Percentiles rank a stretch among this genome's conserved stretches.
Conservation (phyloP, 176 grass and related monocot species). For the Carex kokanica region DNA sequence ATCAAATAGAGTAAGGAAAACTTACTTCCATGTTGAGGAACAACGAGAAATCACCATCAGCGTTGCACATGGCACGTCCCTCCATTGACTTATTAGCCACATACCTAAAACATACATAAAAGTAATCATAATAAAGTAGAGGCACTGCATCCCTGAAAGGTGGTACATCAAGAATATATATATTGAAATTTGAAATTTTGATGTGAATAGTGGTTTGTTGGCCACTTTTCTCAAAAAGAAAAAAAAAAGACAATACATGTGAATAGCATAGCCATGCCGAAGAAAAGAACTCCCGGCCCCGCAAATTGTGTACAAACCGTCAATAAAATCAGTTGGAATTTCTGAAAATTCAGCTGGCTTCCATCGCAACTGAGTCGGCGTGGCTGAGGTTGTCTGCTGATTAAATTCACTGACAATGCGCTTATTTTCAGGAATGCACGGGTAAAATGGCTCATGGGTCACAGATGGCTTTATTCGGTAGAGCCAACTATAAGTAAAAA, state of each 20-base stretch:
- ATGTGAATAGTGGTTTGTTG: no score
- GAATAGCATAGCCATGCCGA: constrained; percentile 78
- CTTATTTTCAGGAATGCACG: constrained; percentile 43
- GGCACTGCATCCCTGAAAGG: background rate
- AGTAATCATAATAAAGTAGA: background rate
- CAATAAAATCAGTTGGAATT: constrained; percentile 52
- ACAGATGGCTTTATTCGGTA: constrained; percentile 98
- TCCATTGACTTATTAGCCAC: constrained; percentile 91
- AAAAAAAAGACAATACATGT: constrained; percentile 52
- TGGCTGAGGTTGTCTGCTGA: constrained; percentile 52
- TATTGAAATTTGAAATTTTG: no score
- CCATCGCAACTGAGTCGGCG: constrained; percentile 89
- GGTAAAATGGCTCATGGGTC: constrained; percentile 88
- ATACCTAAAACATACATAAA: constrained; percentile 42
- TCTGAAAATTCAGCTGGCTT: constrained; percentile 48
- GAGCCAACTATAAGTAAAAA: constrained; percentile 52
- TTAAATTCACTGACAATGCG: constrained; percentile 70
- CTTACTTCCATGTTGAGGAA: constrained; percentile 84
- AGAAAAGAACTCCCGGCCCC: constrained; percentile 83
- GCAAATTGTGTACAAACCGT: constrained; percentile 78
- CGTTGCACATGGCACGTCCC: constrained; percentile 83
- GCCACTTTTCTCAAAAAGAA: no score
- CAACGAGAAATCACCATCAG: constrained; percentile 84
- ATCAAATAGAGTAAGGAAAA: background rate
- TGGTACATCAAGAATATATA: background rate